Percentiles rank a stretch among this genome's conserved stretches.
Evolutionary conservation across 805 yeast species (phyloP).

Genomic region (Blastobotrys muscicola): DNA sequence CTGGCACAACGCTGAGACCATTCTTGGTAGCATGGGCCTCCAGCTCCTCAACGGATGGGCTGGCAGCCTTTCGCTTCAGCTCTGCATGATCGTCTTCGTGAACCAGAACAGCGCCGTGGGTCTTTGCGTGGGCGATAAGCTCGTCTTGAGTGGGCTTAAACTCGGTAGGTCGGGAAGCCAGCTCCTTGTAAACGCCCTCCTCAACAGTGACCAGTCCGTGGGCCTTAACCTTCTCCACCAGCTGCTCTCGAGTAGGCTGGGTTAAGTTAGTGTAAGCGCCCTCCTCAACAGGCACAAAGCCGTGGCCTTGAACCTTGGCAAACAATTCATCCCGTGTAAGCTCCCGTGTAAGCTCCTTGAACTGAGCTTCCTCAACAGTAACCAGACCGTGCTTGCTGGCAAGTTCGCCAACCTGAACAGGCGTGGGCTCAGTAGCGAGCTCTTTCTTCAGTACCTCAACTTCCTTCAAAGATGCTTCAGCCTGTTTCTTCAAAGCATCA

Average conservation of each 20-base stretch:
- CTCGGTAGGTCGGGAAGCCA: conserved; percentile 12
- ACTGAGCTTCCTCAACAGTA: conserved; percentile 17
- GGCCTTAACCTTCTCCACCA: conserved; percentile 17
- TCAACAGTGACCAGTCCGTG: conserved; percentile 10
- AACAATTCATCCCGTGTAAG: conserved; percentile 12
- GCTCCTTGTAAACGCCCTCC: conserved; percentile 11
- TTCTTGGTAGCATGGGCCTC: conserved; percentile 11
- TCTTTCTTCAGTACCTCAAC: not conserved
- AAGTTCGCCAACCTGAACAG: not conserved
- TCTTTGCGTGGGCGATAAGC: conserved; percentile 20
- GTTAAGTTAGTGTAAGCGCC: conserved; percentile 12
- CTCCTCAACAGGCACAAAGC: conserved; percentile 22
- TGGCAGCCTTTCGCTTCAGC: conserved; percentile 13
- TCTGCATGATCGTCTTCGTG: conserved; percentile 15
- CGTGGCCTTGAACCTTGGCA: conserved; percentile 17
- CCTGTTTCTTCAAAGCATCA: conserved; percentile 4
- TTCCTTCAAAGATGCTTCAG: not conserved
- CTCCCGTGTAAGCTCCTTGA: conserved; percentile 8
- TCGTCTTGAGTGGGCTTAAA: conserved; percentile 15
- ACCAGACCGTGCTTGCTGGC: conserved; percentile 20
- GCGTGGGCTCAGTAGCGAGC: conserved; percentile 3
- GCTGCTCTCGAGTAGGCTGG: conserved; percentile 10
- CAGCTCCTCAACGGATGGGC: conserved; percentile 12
- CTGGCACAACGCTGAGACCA: conserved; percentile 14
- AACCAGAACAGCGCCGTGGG: conserved; percentile 14